Base-by-base conservation (phyloP, 1,139 yeast genomes). In the Taphrina flavorubra region DNA sequence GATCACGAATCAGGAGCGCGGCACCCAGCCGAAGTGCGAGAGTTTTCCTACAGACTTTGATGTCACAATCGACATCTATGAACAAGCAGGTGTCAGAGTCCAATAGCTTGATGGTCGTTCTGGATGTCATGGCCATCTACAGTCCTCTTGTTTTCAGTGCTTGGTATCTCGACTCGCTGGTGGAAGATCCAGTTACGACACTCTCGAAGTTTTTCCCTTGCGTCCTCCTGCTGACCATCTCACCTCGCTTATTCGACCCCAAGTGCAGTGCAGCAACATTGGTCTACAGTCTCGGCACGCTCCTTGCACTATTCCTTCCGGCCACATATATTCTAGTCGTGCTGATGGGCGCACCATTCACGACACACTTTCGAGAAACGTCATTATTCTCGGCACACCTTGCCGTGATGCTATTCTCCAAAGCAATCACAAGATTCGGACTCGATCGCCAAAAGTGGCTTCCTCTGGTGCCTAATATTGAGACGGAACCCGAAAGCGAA, bases 301-400 rank as follows among this genome's bases (percentile, higher is more conserved):
- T 60, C 8, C n/a, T 49, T 14, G 56, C 39, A 7, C 16, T 56
- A 10, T 62, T 36, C 34, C 39, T 39, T n/a, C 66, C 66, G 3
- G 46, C 51, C 8, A 16, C 31, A 11, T 63, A 53, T 31, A 44
- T 36, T 6, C 25, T 63, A 39, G 39, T 44, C 10, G 67, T 63
- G 4, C 56, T 63, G n/a, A 63, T 63, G 67, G 67, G 67, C 8
- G 67, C 67, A 10, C 67, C 67, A 1, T 55, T 63, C 16, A 55
- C 67, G 14, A 55, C 47, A 14, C 61, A 63, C 18, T n/a, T 55
- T 14, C 53, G 0, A 34, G 55, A 53, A 31, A 63, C 67, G 8
- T 20, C 40, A 11, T 13, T 53, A 37, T 44, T 63, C 18, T 42
- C 61, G 14, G 46, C 42, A 13, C 59, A 56, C 18, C 44, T 63